phyloP scores from a whole-genome alignment of 768 basidiomycete species.

The Pulveroboletus sp. region DNA sequence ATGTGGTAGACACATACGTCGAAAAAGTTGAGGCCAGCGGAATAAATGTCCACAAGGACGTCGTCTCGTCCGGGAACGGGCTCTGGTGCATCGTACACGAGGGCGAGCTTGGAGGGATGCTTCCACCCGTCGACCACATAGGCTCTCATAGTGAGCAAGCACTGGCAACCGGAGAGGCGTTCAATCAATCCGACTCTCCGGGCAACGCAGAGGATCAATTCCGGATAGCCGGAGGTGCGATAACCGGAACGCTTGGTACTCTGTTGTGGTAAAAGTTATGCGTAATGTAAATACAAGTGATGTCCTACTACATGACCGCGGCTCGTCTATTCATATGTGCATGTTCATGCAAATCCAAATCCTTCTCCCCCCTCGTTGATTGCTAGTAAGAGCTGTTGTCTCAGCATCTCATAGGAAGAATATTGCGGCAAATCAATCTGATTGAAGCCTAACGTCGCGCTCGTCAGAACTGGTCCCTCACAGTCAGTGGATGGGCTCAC shows the following conservation, averaged over 20 bases:
- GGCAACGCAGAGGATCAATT: background rate
- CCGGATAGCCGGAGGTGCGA: background rate
- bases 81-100: conserved; percentile 52
- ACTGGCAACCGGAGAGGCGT: too few relatives aligned
- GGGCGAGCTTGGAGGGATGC: conserved; percentile 60
- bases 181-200: background rate
- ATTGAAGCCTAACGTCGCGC: conserved; percentile 65
- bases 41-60: conserved; percentile 71
- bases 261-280: conserved; percentile 14
- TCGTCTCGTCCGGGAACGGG: conserved; percentile 48
- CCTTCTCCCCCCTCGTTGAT: conserved; percentile 96
- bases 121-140: conserved; percentile 68
- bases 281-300: conserved; percentile 31
- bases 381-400: conserved; percentile 83
- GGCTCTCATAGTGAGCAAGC: conserved; percentile 54
- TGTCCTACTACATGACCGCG: conserved; percentile 28
- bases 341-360: conserved; percentile 71
- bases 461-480: conserved; percentile 8
- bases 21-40: conserved; percentile 76
- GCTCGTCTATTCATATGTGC: conserved; percentile 12
- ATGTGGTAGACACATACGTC: conserved; percentile 40
- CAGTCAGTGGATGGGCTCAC: conserved; percentile 39
- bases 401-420: conserved; percentile 93
- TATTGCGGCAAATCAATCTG: conserved; percentile 94
- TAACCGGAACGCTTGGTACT: background rate